Conservation (phyloP, 116 monocot genomes). For the Thalassia testudinum region DNA sequence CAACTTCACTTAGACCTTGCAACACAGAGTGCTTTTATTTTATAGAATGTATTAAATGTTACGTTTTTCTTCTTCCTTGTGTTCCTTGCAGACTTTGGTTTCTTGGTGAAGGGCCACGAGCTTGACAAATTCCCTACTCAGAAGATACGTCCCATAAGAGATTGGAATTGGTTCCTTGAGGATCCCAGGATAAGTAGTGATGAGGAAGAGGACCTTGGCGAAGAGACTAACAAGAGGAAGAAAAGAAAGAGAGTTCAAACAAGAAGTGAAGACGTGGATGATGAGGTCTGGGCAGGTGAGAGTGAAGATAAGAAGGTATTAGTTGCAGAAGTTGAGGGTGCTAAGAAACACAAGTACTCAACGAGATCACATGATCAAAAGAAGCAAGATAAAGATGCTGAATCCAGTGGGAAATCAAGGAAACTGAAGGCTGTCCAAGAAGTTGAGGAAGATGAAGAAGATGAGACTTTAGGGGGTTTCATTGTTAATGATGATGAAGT, state of each 20-base stretch:
- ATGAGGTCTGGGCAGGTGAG: slow-evolving; percentile 59
- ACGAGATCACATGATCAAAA: slow-evolving; percentile 44
- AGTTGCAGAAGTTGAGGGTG: slow-evolving; percentile 4
- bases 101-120: slow-evolving; percentile 50
- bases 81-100: slow-evolving; percentile 51
- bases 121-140: slow-evolving; percentile 27
- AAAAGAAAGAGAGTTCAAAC: not conserved
- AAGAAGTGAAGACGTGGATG: slow-evolving; percentile 13
- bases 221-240: slow-evolving; percentile 8
- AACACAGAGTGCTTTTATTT: no score
- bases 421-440: not conserved
- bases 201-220: slow-evolving; percentile 19
- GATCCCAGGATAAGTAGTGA: slow-evolving; percentile 13
- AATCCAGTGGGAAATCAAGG: not conserved
- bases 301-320: slow-evolving; percentile 26
- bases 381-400: slow-evolving; percentile 16
- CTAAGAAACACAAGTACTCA: slow-evolving; percentile 24
- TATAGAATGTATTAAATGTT: no score
- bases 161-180: slow-evolving; percentile 74
- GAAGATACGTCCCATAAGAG: slow-evolving; percentile 24
- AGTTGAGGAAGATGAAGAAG: slow-evolving; percentile 28
- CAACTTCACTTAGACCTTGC: no score
- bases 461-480: slow-evolving; percentile 68
- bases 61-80: not conserved
- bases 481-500: slow-evolving; percentile 38